Evolutionary conservation across 1,139 yeast genomes (phyloP).

Genomic region (Diutina mesorugosa): DNA sequence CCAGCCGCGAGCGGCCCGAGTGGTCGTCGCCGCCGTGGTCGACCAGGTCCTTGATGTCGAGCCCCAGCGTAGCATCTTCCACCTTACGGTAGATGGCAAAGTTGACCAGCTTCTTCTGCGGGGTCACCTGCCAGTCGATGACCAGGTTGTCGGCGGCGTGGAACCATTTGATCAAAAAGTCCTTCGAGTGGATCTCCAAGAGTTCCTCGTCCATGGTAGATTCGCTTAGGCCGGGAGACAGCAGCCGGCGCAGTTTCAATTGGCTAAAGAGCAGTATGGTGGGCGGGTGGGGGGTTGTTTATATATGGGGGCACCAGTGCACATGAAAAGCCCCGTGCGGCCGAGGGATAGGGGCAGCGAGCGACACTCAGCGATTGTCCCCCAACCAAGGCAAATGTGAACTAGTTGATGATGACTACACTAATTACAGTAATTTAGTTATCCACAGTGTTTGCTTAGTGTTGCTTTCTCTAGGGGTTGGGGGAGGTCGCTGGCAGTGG

Average conservation of each 20-base stretch:
- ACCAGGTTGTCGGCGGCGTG: constrained; percentile 54
- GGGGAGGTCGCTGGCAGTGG: background rate
- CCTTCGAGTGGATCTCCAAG: constrained; percentile 78
- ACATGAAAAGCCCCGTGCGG: background rate
- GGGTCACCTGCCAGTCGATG: constrained; percentile 73
- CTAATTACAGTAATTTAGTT: background rate
- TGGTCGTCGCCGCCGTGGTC: background rate
- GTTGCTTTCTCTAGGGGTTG: no score
- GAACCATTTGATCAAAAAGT: constrained; percentile 86
- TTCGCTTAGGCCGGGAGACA: background rate
- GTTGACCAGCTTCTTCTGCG: constrained; percentile 71
- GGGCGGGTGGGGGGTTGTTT: background rate
- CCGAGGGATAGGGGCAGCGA: background rate
- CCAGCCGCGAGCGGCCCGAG: constrained; percentile 12
- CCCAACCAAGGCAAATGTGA: no score
- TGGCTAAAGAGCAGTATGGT: background rate
- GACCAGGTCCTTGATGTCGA: background rate
- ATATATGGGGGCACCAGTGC: background rate
- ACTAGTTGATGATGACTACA: no score
- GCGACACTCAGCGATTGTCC: no score
- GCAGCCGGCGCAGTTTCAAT: background rate
- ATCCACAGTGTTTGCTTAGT: background rate
- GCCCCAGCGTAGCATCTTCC: constrained; percentile 13
- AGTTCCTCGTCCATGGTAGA: constrained; percentile 39
- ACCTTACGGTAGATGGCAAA: constrained; percentile 41